A percentile compares a stretch with the other conserved stretches of the same genome.
Evolutionary conservation across 2,329 filamentous ascomycete genomes (phyloP).

Genomic region (Colletotrichum sp.): DNA sequence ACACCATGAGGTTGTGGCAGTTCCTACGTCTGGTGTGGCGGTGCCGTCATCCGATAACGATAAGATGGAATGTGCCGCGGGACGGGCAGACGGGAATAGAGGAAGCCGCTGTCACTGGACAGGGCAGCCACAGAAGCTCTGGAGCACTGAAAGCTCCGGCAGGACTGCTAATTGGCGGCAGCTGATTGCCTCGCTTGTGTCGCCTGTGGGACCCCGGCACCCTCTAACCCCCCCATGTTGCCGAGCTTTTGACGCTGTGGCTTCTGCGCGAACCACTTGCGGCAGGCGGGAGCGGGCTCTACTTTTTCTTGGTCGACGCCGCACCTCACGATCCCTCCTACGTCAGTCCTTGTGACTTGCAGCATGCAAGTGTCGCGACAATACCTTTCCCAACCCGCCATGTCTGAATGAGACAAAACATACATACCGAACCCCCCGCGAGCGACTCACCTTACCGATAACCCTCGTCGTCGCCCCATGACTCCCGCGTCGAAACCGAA

Average conservation of each 20-base stretch:
- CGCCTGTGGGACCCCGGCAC: constrained; percentile 4
- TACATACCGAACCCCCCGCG: neutral
- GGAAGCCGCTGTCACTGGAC: neutral
- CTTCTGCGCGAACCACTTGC: constrained; percentile 20
- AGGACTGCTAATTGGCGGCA: constrained; percentile 17
- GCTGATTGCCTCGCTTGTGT: constrained; percentile 22
- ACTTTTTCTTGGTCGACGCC: constrained; percentile 18
- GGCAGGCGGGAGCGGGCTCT: constrained; percentile 18
- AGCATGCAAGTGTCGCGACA: constrained; percentile 21
- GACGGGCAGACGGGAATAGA: neutral
- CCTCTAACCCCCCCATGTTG: neutral
- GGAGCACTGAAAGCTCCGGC: constrained; percentile 10
- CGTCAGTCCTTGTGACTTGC: constrained; percentile 21
- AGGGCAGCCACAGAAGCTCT: neutral
- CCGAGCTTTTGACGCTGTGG: constrained; percentile 22
- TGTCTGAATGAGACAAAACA: constrained; percentile 11
- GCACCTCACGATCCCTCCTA: constrained; percentile 20
- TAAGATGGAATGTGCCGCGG: constrained; percentile 7
- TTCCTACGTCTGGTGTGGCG: neutral
- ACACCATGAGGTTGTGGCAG: neutral
- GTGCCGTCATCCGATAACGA: constrained; percentile 9
- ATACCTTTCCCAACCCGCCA: constrained; percentile 1
- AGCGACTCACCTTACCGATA: neutral
- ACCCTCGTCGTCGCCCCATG: constrained; percentile 19
- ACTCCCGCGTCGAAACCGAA: constrained; percentile 31